phyloP scores from a whole-genome alignment of 768 basidiomycete genomes.

The Dioszegia aurantiaca region DNA sequence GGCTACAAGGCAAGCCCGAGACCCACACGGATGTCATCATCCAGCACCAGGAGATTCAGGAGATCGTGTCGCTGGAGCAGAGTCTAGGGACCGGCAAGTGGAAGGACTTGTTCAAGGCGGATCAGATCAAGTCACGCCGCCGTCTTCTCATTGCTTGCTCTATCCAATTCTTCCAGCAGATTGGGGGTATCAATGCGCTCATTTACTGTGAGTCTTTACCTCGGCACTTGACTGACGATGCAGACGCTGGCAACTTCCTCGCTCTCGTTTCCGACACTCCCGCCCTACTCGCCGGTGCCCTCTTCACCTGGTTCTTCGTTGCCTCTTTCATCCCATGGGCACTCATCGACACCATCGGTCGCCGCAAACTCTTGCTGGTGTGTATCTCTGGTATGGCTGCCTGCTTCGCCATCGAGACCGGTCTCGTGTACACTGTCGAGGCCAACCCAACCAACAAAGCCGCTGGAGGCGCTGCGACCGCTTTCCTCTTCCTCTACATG shows the following conservation, averaged over 20 bases:
- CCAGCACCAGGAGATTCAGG: constrained; percentile 18
- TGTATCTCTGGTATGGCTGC: constrained; percentile 39
- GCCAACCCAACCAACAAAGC: constrained; percentile 17
- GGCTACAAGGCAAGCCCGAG: constrained; percentile 1
- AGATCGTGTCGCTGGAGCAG: constrained; percentile 26
- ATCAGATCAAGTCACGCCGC: constrained; percentile 33
- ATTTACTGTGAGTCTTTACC: constrained; percentile 37
- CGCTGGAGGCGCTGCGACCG: constrained; percentile 28
- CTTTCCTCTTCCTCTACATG: constrained; percentile 39
- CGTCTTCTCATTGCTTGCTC: constrained; percentile 38
- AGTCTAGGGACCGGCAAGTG: constrained; percentile 30
- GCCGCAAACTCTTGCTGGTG: constrained; percentile 33
- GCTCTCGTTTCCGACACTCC: constrained; percentile 25
- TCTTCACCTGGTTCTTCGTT: constrained; percentile 50
- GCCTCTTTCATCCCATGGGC: constrained; percentile 47
- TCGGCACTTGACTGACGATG: background rate
- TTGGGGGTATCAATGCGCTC: constrained; percentile 42
- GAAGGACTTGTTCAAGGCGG: constrained; percentile 30
- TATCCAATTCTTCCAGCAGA: constrained; percentile 43
- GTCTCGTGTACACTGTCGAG: constrained; percentile 9
- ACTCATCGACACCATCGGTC: constrained; percentile 45
- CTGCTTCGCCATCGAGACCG: constrained; percentile 36
- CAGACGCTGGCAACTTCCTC: constrained; percentile 20
- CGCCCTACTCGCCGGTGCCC: constrained; percentile 34
- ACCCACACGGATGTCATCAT: background rate